A percentile compares a stretch with the other conserved stretches of the same genome.
phyloP scores from a whole-genome alignment of 257 asterid genomes.

The Scutellaria baicalensis region DNA sequence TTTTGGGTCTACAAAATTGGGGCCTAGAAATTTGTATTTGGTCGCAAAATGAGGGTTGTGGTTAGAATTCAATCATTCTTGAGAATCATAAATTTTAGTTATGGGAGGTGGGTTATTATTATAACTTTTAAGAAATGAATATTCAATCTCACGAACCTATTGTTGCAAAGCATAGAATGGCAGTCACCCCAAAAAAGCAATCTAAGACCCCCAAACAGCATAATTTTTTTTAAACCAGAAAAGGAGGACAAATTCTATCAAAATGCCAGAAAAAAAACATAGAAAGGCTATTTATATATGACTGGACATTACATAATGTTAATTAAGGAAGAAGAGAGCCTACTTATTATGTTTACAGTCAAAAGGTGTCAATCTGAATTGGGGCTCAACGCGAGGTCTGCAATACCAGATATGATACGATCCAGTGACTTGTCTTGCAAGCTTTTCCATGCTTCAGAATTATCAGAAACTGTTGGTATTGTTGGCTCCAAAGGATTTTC shows the following conservation, averaged over 20 bases:
- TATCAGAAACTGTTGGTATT: conserved; percentile 18
- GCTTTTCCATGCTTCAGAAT: conserved; percentile 13
- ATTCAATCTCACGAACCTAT: neutral
- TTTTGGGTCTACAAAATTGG: neutral
- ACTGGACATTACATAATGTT: neutral
- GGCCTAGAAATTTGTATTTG: neutral
- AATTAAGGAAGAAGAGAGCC: neutral
- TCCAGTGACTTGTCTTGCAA: conserved; percentile 25
- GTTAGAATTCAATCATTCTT: neutral
- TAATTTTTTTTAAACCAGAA: neutral
- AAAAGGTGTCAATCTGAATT: neutral
- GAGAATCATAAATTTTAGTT: neutral
- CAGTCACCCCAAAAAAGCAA: neutral
- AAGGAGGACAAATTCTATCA: neutral
- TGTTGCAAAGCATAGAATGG: neutral
- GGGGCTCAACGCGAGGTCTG: conserved; percentile 42
- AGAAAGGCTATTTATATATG: neutral
- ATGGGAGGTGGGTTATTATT: no score
- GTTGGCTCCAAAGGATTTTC: conserved; percentile 14
- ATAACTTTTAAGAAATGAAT: no score
- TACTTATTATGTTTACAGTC: neutral
- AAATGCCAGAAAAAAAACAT: neutral
- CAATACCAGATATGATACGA: conserved; percentile 48
- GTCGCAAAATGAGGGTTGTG: neutral
- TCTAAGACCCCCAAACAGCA: no score